phyloP scores from a whole-genome alignment of 75 land plant genomes.

The Pinus taeda region DNA sequence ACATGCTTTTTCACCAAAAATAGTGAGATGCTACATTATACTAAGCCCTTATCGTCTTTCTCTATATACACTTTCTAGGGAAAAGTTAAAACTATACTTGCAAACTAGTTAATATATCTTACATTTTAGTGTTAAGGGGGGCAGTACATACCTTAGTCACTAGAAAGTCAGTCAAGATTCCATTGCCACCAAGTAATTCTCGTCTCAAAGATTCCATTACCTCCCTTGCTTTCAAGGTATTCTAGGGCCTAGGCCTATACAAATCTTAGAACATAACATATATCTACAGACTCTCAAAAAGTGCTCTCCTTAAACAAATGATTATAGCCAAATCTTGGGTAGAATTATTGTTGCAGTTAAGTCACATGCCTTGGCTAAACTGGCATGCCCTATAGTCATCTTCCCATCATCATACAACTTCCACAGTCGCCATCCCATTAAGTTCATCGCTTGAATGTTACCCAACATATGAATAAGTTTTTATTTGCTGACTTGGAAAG shows the following conservation, averaged over 20 bases:
- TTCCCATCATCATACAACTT: conserved; percentile 29
- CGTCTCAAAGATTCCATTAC: conserved; percentile 80
- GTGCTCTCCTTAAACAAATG: background rate
- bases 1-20: background rate
- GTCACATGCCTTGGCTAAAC: conserved; percentile 70
- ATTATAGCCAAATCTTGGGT: background rate
- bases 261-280: conserved; percentile 4
- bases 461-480: too few species aligned
- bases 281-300: background rate
- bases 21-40: background rate
- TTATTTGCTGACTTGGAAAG: too few species aligned
- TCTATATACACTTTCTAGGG: conserved; percentile 47
- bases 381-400: conserved; percentile 91
- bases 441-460: too few species aligned
- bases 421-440: too few species aligned
- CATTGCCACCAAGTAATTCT: conserved; percentile 93
- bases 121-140: conserved; percentile 45
- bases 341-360: background rate
- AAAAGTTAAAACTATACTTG: conserved; percentile 57
- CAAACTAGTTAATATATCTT: conserved; percentile 81
- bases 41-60: background rate
- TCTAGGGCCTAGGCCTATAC: conserved; percentile 79
- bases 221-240: conserved; percentile 70
- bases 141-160: conserved; percentile 81
- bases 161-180: conserved; percentile 86